Base-by-base conservation (phyloP, 352 stramenopile species). In the Pythium chondricola region DNA sequence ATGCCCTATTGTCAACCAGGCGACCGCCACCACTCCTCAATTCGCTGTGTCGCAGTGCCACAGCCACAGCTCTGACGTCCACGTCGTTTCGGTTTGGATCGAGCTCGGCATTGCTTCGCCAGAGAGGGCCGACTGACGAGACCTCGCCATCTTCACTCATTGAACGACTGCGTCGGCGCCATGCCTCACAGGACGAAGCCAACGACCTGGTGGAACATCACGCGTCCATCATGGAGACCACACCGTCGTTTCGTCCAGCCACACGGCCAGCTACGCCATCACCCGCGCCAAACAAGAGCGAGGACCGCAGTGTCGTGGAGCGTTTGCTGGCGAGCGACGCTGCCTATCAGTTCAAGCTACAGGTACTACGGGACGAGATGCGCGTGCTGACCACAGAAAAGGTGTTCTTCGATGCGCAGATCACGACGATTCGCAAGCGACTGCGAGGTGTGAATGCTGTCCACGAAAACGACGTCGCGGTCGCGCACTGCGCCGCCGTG, bases 361-460 rank as follows among this genome's bases (percentile, higher is more conserved):
- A 65, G 22, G 35, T 39, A 1, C 71, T 85, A 52, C 74, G 77
- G 36, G 70, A 79, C n/a, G 65, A 86, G n/a, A 60, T 90, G 20
- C 45, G 44, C 0, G 56, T 67, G 6, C 42, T 90, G 24, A 71
- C 78, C 6, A 39, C 27, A 1, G 71, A 68, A 9, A 87, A 85
- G 41, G n/a, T 37, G 4, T 52, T 53, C 3, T 45, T 89, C 13
- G 69, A 85, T 33, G 43, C 36, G 0, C 66, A 87, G 24, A 83
- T 86, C 20, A 57, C 63, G 6, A 61, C 43, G 7, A 54, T 86
- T 45, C 65, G 76, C 10, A 75, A 68, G 30, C 71, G 64, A 21
- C 38, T 89, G 8, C 72, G 74, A 5, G 78, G 78, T 5, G 73
- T 89, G 20, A 82, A 89, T 22, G 78, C 78, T 17, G 78, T 89